Base-by-base conservation (phyloP, 805 yeast genomes). In the Teunomyces pallodes region DNA sequence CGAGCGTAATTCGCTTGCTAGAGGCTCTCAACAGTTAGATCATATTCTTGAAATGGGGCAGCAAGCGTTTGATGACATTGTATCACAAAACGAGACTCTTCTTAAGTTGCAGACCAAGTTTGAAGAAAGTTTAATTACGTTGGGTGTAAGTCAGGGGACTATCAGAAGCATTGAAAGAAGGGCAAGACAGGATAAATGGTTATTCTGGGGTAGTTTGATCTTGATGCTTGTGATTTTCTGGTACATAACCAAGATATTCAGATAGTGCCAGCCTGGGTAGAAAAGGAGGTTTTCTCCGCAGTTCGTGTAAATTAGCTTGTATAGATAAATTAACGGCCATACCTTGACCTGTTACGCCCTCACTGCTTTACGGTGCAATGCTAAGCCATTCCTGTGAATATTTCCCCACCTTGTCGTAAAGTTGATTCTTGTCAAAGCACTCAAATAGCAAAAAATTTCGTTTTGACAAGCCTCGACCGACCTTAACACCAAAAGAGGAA, bases 11-110 rank as follows among this genome's bases (percentile, higher is more conserved):
- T 77, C 81, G 6, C 69, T 87, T 32, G 76, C 77, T 29, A 73
- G 87, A 48, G 90, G 96, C 0, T 83, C 87, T 36, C 83, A 83
- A 46, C 96, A 89, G 62, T 70, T 94, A 51, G 99, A 94, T 62
- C 90, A 88, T 54, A 89, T 94, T 36, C 65, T 94, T 38, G 97
- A 88, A 59, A 86, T 89, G 85, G 98, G 97, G 2, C 81, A 86
- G 51, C 78, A 79, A 43, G 89, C 96, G 1, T 80, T 90, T 54
- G 95, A 87, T 44, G 96, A 91, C 61, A 73, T 94, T 17, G 86
- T 87, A 14, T 90, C 86, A 42, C 97, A 94, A 62, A 88, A 89
- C 64, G 86, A 84, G 58, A 76, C 84, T 27, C 74, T 92, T 48
- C 71, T 77, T 48, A 73, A 74, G 49, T 75, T 92, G 28, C 89